Evolutionary conservation across 371 early-diverging fungal genomes (phyloP).

Genomic region (Mucor saturninus): DNA sequence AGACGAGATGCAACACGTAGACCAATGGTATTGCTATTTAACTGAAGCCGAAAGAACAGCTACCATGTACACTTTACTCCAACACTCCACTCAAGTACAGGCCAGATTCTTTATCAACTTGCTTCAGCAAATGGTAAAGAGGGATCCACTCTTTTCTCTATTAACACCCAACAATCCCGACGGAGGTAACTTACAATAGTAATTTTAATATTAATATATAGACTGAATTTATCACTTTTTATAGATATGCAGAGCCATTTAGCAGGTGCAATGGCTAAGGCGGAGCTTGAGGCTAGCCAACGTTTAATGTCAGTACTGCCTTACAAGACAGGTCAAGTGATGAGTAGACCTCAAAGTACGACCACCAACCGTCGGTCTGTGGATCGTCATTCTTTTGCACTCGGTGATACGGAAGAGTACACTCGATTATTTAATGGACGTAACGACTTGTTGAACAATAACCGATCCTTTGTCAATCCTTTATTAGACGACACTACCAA

Average conservation of each 20-base stretch:
- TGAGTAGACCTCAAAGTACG: constrained; percentile 52
- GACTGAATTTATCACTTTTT: no score
- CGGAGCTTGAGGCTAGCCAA: constrained; percentile 65
- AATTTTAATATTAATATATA: no score
- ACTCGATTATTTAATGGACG: constrained; percentile 43
- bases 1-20: constrained; percentile 90
- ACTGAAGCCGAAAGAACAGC: constrained; percentile 90
- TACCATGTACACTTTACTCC: constrained; percentile 85
- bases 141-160: constrained; percentile 67
- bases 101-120: constrained; percentile 89
- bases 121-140: constrained; percentile 85
- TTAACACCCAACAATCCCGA: constrained; percentile 67
- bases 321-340: constrained; percentile 56
- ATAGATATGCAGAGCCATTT: constrained; percentile 63
- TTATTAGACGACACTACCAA: constrained; percentile 22
- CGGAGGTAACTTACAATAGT: constrained; percentile 46
- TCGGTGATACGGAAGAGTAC: constrained; percentile 66
- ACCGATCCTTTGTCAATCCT: constrained; percentile 2
- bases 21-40: constrained; percentile 91
- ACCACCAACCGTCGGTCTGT: constrained; percentile 46
- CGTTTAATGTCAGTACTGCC: constrained; percentile 59
- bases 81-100: constrained; percentile 88
- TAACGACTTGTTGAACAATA: constrained; percentile 13
- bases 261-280: constrained; percentile 65
- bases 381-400: constrained; percentile 80